Evolutionary conservation across 495 filamentous ascomycete species (phyloP).

Genomic region (Stereocaulon alpinum): DNA sequence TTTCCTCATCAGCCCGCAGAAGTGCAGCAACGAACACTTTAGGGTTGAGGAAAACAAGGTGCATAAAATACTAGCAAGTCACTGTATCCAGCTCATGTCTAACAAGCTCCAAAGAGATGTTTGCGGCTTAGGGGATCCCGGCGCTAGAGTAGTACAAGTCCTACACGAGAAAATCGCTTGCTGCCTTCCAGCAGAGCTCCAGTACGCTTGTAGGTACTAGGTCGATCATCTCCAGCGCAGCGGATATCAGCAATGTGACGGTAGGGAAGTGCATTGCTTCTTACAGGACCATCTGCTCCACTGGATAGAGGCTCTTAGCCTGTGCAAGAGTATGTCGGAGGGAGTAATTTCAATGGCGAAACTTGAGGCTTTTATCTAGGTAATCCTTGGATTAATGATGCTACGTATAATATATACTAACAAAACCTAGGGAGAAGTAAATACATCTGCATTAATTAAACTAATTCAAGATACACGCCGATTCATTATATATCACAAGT

Average conservation of each 20-base stretch:
- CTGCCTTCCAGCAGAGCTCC: constrained; percentile 20
- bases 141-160: no score
- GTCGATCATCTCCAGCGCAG: constrained; percentile 25
- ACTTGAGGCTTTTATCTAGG: background rate
- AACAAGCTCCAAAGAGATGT: no score
- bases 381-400: background rate
- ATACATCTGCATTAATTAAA: constrained; percentile 15
- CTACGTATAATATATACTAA: background rate
- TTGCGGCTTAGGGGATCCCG: constrained; percentile 14
- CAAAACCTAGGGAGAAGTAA: no score
- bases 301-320: constrained; percentile 30
- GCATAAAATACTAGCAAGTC: no score
- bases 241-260: constrained; percentile 9
- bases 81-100: no score
- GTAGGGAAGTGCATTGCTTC: constrained; percentile 18
- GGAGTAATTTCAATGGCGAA: constrained; percentile 1
- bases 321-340: constrained; percentile 8
- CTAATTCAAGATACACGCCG: constrained; percentile 23
- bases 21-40: no score
- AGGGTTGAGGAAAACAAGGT: no score
- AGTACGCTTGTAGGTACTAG: constrained; percentile 33
- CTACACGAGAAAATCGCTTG: no score
- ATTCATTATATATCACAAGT: constrained; percentile 25
- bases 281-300: constrained; percentile 26
- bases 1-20: no score